These are phyloP conservation scores for Tulasnella sp. DNA, from an alignment of 768 basidiomycete species.

Conservation along the genomic window DNA sequence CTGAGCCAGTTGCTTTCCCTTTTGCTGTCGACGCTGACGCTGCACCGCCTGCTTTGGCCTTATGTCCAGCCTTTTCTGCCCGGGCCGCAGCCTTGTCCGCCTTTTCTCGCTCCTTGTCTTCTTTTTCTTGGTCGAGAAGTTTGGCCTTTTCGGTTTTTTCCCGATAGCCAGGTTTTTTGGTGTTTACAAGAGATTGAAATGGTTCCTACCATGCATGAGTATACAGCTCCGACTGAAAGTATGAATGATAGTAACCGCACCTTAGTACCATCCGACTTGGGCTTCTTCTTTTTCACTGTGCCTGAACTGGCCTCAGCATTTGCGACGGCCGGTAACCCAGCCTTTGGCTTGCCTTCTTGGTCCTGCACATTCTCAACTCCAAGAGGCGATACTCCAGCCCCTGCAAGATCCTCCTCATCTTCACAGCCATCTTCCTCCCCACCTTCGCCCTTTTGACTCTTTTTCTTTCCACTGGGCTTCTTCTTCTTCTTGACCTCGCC, in stretches of 20 bases:
- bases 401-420: neutral
- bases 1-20: neutral
- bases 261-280: conserved; percentile 21
- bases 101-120: conserved; percentile 29
- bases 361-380: neutral
- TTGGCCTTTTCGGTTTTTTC: conserved; percentile 31
- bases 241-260: neutral
- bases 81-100: conserved; percentile 25
- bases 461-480: neutral
- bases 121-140: conserved; percentile 28
- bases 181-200: neutral
- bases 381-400: neutral
- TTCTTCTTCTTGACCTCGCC: conserved; percentile 23
- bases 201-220: conserved; percentile 8
- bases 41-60: conserved; percentile 16
- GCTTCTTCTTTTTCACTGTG: conserved; percentile 31
- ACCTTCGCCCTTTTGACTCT: neutral
- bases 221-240: neutral
- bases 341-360: neutral
- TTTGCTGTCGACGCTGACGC: conserved; percentile 11
- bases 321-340: neutral
- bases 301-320: neutral
- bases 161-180: neutral
- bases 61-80: conserved; percentile 8
- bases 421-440: neutral